Evolutionary conservation across 2,329 filamentous ascomycete species (phyloP), one percentile per base, ranked within the genome.

Genomic region (Pseudocercospora ulei): DNA sequence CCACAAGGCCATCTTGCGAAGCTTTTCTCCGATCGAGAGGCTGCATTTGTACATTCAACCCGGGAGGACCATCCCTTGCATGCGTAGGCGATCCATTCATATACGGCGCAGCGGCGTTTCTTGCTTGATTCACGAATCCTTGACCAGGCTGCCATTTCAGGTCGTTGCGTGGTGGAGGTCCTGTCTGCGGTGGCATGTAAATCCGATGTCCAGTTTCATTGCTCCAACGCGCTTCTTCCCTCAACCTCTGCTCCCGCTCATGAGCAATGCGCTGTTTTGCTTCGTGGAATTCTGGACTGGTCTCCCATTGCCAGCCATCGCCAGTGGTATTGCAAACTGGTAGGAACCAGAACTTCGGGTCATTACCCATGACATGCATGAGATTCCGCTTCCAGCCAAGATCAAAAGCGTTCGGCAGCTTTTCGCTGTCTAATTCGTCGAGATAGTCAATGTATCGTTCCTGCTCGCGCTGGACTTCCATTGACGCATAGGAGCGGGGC

Each of bases 291-390:
- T 75, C 76, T 1, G 75, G 71, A 55, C 78, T 92, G 1, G 87
- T 74, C 54, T 95, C 86, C 90, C 90, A 98, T 28, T 70, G 72
- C 88, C 88, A 98, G 13, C 90, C 90, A 59, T 98, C 84, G 20
- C 88, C 88, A 0, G 76, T 82, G 1, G 86, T 93, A 56, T 82
- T 96, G 60, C 74, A 76, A 29, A 96, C 66, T 0, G 90, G 90
- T 1, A 96, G 45, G 17, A 70, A 65, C 88, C 90, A 96, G 5
- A 90, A 67, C 16, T 74, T 62, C 1, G 77, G 78, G 1, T 67
- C 74, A 0, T 75, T 73, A 0, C 90, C 90, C 49, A 98, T 85
- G 2, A 98, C 71, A 58, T 94, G 83, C 1, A 65, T 57, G 3
- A 96, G 61, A 58, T 98, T 98, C 26, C 72, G 73, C 41, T 73